Base-by-base conservation (phyloP, 345 rosid species). In the Abelmoschus esculentus region DNA sequence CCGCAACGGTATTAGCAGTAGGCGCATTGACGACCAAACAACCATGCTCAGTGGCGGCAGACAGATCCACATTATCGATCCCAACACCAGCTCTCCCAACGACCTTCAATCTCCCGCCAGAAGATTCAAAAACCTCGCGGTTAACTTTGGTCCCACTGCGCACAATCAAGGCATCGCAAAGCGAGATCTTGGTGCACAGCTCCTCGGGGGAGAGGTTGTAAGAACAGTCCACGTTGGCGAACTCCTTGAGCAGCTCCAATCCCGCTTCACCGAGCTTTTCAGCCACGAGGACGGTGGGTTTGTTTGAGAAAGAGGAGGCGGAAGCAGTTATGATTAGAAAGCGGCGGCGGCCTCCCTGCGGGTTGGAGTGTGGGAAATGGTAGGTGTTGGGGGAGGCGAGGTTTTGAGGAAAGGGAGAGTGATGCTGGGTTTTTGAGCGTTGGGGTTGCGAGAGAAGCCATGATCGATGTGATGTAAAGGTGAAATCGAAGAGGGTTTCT, bases 21-120 rank as follows among this genome's bases (percentile, higher is more conserved):
- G 97, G 97, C 3, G 97, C 97, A 74, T 91, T 91, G 22, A 91
- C 97, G 4, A 91, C 97, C 76, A 91, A 76, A 72, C 97, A 91
- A 0, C 97, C 97, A 36, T 82, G 85, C 82, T 91, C 97, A 17
- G 97, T 91, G 15, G 97, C 97, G 0, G 97, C 93, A 10, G 88
- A 80, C 80, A 91, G 93, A 86, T 91, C 97, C 72, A 91, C 97
- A 74, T 91, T 91, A 34, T 91, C 97, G 28, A 91, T 91, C 73
- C 97, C 97, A 40, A 91, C 97, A 14, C 97, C 97, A 65, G 97
- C 97, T 61, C 97, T 81, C 2, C 97, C 97, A 14, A 91, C 97
- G n/a, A 91, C 97, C 82, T 88, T 91, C 58, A 91, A 73, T 65
- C 93, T 70, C 52, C 97, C 97, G 4, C 79, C 81, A 40, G 96